Base-by-base conservation (phyloP, 306 rosid species). In the Echinosophora koreensis region DNA sequence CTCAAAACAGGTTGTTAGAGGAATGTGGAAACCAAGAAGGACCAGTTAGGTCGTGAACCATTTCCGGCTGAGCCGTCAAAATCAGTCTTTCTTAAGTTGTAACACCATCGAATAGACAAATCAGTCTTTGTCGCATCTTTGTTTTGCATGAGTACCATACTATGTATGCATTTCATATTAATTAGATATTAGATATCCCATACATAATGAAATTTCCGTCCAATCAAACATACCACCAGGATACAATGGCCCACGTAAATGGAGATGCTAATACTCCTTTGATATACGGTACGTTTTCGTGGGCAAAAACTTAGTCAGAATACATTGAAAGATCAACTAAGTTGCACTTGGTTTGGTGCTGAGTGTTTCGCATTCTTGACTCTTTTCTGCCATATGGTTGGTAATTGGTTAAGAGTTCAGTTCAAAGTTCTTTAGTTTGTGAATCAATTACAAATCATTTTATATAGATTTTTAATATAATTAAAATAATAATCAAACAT, bases 41-140 rank as follows among this genome's bases (percentile, higher is more conserved):
- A 56, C 27, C 8, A 30, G 14, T 54, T 8, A 61, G 28, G 37
- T 63, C 17, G 44, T 52, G 63, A 38, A 42, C 35, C 63, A 32
- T 27, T 59, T 58, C 73, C 68, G 13, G 54, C 66, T 42, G 80
- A 77, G 5, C 69, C 59, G 38, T 80, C 77, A 61, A 72, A 77
- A 60, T 80, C 80, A 59, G 3, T 71, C 49, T 47, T 55, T 66
- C 16, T 66, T 71, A 10, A 2, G 14, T 27, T 49, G 52, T 32
- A 70, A 10, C 39, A 17, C 46, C 56, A 38, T 69, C 4, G 37
- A 62, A 30, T 30, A 18, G 71, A 16, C 61, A 69, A 9, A 42
- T 42, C 10, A 11, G 37, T 30, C 0, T 37, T 37, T 6, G 34
- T 1, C 17, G 8, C 65, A 54, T 56, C 27, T 72, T 13, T 72